Evolutionary conservation across 2,329 filamentous ascomycete genomes (phyloP), one percentile per base, ranked within the genome.

Genomic region (Hansfordia pulvinata): DNA sequence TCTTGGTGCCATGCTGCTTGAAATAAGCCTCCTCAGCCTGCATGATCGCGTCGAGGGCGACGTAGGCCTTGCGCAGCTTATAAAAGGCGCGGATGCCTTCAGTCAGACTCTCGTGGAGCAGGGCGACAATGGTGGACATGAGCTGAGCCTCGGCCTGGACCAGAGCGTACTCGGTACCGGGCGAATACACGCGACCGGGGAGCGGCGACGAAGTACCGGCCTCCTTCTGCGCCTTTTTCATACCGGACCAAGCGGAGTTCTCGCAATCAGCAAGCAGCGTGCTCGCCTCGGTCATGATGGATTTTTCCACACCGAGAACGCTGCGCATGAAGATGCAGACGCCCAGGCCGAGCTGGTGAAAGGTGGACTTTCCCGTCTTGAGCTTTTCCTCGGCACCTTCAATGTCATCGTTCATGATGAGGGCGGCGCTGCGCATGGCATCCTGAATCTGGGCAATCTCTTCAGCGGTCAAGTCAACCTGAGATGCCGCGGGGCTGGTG

Each of bases 61-160:
- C 58, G 43, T 81, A 96, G 0, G 88, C 88, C 48, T 92, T 93
- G 34, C 88, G 68, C 39, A 96, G 54, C 52, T 90, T 93, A 47
- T 93, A 92, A 44, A 96, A 96, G 5, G 84, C 84, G 52, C 78
- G 84, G 49, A 96, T 70, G 10, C 76, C 84, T 49, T 96, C 90
- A 0, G 86, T 88, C 41, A 96, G 55, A 46, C 82, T 93, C 57
- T 96, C 90, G 38, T 92, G 92, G 40, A 96, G 58, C 10, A 96
- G 82, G 1, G 75, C 83, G 1, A 94, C 75, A 2, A 98, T 77
- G 1, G 86, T 86, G 30, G 72, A 69, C 78, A 94, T 93, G 35
- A 94, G 63, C 51, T 93, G 83, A 2, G 83, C 71, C 56, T 94
- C 76, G 4, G 85, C 82, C 32, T 84, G 71, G 33, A 84, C 81